Conservation (phyloP, 441 rosid species). For the Gossypium schwendimanii region DNA sequence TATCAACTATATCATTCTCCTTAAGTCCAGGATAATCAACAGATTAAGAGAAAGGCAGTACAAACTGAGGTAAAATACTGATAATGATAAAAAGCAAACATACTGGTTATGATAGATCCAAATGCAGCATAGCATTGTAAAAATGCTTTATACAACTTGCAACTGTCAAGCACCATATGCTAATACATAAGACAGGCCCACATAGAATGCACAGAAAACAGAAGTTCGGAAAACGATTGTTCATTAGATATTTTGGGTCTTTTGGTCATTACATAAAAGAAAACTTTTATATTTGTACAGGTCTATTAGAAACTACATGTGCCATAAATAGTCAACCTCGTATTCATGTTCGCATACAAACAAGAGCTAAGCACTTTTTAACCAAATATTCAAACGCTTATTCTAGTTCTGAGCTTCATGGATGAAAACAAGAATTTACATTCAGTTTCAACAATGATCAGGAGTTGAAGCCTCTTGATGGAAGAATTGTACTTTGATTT, state of each 20-base stretch:
- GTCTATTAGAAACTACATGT: no score
- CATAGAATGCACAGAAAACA: neutral
- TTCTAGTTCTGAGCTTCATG: neutral
- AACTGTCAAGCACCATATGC: neutral
- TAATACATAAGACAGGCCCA: neutral
- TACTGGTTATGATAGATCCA: neutral
- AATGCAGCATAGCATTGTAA: neutral
- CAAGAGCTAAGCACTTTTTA: neutral
- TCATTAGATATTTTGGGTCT: neutral
- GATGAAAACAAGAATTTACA: neutral
- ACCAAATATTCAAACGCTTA: neutral
- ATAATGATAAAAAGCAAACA: neutral
- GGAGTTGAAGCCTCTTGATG: neutral
- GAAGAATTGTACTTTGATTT: constrained; percentile 22
- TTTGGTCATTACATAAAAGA: neutral
- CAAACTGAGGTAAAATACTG: neutral
- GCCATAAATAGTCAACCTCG: no score
- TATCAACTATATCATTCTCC: neutral
- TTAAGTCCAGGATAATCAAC: neutral
- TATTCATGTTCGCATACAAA: neutral
- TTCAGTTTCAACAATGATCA: neutral
- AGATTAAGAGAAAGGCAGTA: neutral
- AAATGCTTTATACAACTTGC: neutral
- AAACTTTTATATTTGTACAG: no score
- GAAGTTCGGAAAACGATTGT: neutral